Evolutionary conservation across 1,139 yeast genomes (phyloP), one percentile per base, ranked within the genome.

Genomic region (Schizosaccharomyces versatilis): DNA sequence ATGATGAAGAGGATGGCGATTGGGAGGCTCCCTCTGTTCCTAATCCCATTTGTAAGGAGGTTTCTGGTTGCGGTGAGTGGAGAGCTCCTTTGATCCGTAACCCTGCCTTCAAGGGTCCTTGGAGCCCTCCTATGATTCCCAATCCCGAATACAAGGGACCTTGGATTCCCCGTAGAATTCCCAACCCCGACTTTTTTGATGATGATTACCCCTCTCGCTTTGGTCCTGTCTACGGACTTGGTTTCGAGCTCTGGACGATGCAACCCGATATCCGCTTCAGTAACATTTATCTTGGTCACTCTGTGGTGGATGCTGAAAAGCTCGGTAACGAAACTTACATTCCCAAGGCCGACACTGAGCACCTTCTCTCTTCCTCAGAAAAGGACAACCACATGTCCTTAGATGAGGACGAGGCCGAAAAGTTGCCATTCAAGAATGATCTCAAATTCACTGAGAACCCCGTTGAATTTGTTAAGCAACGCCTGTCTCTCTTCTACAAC

Each of bases 211-310:
- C 94, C 8, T 71, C 81, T 3, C 71, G 78, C 60, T 68, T 84
- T 59, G 81, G 76, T 61, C 75, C 79, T 47, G 77, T 86, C 61
- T 90, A 86, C 36, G 94, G 83, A 7, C 63, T 88, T 55, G 95
- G 95, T 3, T 83, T 88, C 65, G 97, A 88, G 66, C 71, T 86
- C 60, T 86, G 95, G 95, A 78, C 93, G 56, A 81, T 86, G 80
- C 82, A 84, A 61, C 72, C 73, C 51, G 76, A 81, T 54, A 76
- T 84, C 54, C 62, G 84, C 64, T 84, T 88, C 65, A 85, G 84
- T 67, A 84, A 86, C 68, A 78, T 86, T 56, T 86, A 85, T 66
- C 66, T 88, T 59, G 96, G 96, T 12, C 90, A 84, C 64, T 79
- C 84, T 2, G 69, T 85, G 15, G 71, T 69, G 36, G 95, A 86